These are phyloP conservation scores for Larix sibirica DNA, from an alignment of 83 land plant species.

Conservation along the genomic window DNA sequence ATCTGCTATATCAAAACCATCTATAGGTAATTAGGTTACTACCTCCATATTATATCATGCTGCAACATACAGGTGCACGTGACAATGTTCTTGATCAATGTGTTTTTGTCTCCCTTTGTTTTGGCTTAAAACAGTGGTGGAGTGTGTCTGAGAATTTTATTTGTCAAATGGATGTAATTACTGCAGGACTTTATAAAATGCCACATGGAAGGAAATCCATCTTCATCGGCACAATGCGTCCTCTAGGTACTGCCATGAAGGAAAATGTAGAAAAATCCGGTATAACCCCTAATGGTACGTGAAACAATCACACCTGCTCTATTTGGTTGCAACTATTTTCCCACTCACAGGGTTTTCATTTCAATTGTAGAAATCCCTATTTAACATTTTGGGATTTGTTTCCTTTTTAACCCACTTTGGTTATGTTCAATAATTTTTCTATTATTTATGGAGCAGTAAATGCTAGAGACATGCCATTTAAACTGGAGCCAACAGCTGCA, in stretches of 20 bases:
- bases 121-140: not conserved
- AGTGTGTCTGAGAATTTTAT: not conserved
- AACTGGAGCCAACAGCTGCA: too few relatives aligned
- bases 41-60: not conserved
- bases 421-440: too few relatives aligned
- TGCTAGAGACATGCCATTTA: too few relatives aligned
- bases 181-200: not conserved
- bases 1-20: not conserved
- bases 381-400: too few relatives aligned
- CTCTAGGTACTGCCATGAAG: not conserved
- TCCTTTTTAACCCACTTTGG: too few relatives aligned
- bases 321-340: too few relatives aligned
- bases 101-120: not conserved
- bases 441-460: too few relatives aligned
- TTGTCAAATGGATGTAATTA: too few relatives aligned
- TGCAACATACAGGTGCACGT: too few relatives aligned
- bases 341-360: too few relatives aligned
- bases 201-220: not conserved
- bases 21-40: not conserved
- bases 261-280: not conserved
- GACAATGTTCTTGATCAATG: not conserved
- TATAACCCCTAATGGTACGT: not conserved
- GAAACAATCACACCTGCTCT: not conserved
- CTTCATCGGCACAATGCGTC: not conserved
- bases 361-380: too few relatives aligned